Evolutionary conservation across 2,329 filamentous ascomycete species (phyloP).

Genomic region (Laburnicola sp.): DNA sequence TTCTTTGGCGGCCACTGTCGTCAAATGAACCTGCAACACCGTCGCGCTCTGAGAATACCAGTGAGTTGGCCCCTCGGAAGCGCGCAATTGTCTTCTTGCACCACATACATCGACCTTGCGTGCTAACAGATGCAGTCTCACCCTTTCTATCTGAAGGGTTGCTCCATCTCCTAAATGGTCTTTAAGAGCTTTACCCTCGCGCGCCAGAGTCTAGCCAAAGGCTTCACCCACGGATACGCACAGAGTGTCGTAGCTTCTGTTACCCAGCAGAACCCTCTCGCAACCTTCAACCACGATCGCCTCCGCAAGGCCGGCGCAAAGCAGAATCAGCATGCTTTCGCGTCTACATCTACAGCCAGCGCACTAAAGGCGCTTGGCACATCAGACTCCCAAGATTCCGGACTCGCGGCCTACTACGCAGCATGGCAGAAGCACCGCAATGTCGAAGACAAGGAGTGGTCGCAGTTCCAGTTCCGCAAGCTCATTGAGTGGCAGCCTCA

Average conservation of each 20-base stretch:
- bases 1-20: constrained; percentile 86
- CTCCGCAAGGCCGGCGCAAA: constrained; percentile 57
- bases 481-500: constrained; percentile 82
- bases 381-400: constrained; percentile 50
- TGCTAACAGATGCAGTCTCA: constrained; percentile 46
- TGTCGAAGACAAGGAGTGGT: constrained; percentile 79
- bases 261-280: constrained; percentile 62
- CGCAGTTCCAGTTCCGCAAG: constrained; percentile 85
- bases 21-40: constrained; percentile 98
- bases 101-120: constrained; percentile 13
- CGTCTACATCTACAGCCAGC: constrained; percentile 49
- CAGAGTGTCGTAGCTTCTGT: constrained; percentile 94
- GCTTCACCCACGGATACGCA: constrained; percentile 95
- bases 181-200: constrained; percentile 78
- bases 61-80: constrained; percentile 54
- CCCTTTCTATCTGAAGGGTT: constrained; percentile 63
- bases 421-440: constrained; percentile 80
- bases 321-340: constrained; percentile 78
- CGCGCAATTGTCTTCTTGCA: constrained; percentile 21
- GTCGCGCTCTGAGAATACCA: constrained; percentile 62
- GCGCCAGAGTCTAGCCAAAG: constrained; percentile 96
- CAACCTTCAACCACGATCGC: constrained; percentile 52
- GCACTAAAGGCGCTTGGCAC: constrained; percentile 40
- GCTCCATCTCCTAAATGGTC: constrained; percentile 81
- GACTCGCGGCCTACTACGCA: constrained; percentile 88